Percentiles rank a stretch among this genome's conserved stretches.
These are phyloP conservation scores for Candida fluviatilis DNA, from an alignment of 805 yeast species.

Conservation along the genomic window DNA sequence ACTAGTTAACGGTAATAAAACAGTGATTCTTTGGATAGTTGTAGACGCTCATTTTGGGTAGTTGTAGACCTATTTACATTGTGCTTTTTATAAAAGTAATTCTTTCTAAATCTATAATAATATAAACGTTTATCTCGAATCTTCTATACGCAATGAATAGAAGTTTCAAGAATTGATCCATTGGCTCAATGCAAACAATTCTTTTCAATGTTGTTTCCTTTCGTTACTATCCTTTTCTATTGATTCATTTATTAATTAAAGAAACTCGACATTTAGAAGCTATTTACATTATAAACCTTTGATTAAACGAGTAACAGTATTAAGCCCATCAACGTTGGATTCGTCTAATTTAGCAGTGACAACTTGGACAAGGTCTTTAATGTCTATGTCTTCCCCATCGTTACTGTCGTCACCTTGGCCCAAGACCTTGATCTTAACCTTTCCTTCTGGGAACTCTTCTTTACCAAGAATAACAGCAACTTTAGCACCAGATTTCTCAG, in stretches of 20 bases:
- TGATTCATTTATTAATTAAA: too few species aligned
- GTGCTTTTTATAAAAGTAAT: too few species aligned
- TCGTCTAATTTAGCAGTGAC: constrained; percentile 36
- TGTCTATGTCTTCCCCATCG: constrained; percentile 75
- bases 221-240: too few species aligned
- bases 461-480: constrained; percentile 92
- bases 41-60: too few species aligned
- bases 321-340: constrained; percentile 50
- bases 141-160: too few species aligned
- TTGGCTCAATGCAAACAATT: too few species aligned
- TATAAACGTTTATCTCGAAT: too few species aligned
- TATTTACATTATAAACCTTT: constrained; percentile 41
- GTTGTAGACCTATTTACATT: too few species aligned
- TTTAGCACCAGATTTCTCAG: constrained; percentile 90
- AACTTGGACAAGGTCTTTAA: constrained; percentile 54
- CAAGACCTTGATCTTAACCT: constrained; percentile 78
- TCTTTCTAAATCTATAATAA: neutral
- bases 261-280: too few species aligned
- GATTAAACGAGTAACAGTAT: constrained; percentile 61
- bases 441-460: constrained; percentile 82
- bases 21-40: neutral
- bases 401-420: constrained; percentile 84
- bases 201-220: too few species aligned
- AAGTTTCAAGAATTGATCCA: too few species aligned
- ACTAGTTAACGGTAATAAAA: constrained; percentile 1